Conservation (phyloP, 371 early-diverging fungal species). For the Lichtheimia corymbifera region DNA sequence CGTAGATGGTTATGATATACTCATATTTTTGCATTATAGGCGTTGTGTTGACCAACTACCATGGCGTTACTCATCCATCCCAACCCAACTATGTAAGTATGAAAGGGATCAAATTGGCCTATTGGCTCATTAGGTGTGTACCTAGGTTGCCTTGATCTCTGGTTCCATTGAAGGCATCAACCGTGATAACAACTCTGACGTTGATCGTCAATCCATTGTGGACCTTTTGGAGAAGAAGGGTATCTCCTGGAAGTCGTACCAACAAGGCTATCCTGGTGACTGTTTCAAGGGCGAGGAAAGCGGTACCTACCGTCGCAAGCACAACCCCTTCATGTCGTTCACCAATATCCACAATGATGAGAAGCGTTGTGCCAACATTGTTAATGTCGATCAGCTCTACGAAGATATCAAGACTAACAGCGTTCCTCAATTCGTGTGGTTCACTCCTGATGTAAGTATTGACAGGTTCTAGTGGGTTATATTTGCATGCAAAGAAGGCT, state of each 20-base stretch:
- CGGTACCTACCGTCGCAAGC: conserved; percentile 49
- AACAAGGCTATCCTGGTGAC: conserved; percentile 36
- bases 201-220: conserved; percentile 20
- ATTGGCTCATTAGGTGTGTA: not conserved
- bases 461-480: too few species aligned
- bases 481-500: not conserved
- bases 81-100: conserved; percentile 38
- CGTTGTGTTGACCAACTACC: conserved; percentile 41
- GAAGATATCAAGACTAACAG: conserved; percentile 32
- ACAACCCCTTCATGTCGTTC: conserved; percentile 63
- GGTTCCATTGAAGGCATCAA: conserved; percentile 32
- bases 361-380: conserved; percentile 52
- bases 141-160: conserved; percentile 8
- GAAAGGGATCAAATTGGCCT: not conserved
- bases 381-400: conserved; percentile 40
- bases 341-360: conserved; percentile 38
- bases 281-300: conserved; percentile 21
- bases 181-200: conserved; percentile 20
- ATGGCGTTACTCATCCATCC: conserved; percentile 36
- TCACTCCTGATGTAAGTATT: conserved; percentile 25
- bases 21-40: conserved; percentile 24
- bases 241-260: conserved; percentile 51
- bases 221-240: conserved; percentile 43
- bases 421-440: conserved; percentile 52
- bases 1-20: not conserved